phyloP scores from a whole-genome alignment of 768 basidiomycete genomes.

The Ramaria rubella region DNA sequence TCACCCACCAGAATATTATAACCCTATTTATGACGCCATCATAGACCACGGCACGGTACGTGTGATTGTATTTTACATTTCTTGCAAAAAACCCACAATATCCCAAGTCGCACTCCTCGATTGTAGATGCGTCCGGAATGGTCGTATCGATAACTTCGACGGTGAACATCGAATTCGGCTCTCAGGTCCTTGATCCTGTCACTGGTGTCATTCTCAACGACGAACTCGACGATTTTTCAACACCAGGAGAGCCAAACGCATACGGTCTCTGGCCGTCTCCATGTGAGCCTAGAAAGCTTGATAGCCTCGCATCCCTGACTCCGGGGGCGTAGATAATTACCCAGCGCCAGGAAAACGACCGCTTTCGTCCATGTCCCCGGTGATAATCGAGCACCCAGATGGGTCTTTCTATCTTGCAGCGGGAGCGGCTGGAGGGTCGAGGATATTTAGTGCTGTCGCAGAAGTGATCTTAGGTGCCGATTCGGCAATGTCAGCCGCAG shows the following conservation, averaged over 20 bases:
- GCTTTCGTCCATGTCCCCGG: slow-evolving; percentile 76
- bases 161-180: slow-evolving; percentile 87
- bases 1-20: slow-evolving; percentile 76
- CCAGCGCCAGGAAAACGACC: slow-evolving; percentile 86
- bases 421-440: slow-evolving; percentile 84
- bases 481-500: background rate
- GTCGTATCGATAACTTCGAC: slow-evolving; percentile 84
- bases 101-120: slow-evolving; percentile 72
- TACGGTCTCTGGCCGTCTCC: slow-evolving; percentile 82
- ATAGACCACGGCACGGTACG: slow-evolving; percentile 84
- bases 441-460: slow-evolving; percentile 74
- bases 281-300: slow-evolving; percentile 38
- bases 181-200: slow-evolving; percentile 74
- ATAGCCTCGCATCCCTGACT: background rate
- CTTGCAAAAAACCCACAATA: background rate
- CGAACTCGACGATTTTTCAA: slow-evolving; percentile 94
- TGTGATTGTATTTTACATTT: slow-evolving; percentile 9
- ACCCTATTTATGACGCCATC: slow-evolving; percentile 70
- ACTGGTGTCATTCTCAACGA: slow-evolving; percentile 90
- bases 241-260: slow-evolving; percentile 73
- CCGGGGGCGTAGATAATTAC: slow-evolving; percentile 62
- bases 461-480: slow-evolving; percentile 69
- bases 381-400: slow-evolving; percentile 70
- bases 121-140: slow-evolving; percentile 80
- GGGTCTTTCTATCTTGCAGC: slow-evolving; percentile 67